Percentiles rank a stretch among this genome's conserved stretches.
These are phyloP conservation scores for Salix suchowensis DNA, from an alignment of 345 rosid genomes.

Conservation along the genomic window DNA sequence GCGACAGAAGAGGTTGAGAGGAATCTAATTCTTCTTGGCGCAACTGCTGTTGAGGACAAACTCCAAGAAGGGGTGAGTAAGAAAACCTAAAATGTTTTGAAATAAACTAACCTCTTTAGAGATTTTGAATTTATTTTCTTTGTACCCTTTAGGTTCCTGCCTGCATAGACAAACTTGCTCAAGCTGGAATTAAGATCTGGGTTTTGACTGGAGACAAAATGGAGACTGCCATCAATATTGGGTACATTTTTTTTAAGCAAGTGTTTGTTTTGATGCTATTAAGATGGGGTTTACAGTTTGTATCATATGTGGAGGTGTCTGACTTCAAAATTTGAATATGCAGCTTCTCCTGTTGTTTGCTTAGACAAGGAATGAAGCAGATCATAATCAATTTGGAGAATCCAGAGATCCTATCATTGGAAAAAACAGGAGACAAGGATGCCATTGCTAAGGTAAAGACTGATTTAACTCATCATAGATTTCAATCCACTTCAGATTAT, in stretches of 20 bases:
- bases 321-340: constrained; percentile 24
- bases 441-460: constrained; percentile 54
- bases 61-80: constrained; percentile 87
- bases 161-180: constrained; percentile 95
- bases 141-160: constrained; percentile 64
- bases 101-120: not conserved
- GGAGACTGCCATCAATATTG: constrained; percentile 98
- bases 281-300: not conserved
- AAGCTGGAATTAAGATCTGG: constrained; percentile 97
- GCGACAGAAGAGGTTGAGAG: constrained; percentile 63
- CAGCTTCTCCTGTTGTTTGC: constrained; percentile 92
- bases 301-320: constrained; percentile 5
- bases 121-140: constrained; percentile 10
- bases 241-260: constrained; percentile 38
- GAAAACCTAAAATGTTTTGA: constrained; percentile 11
- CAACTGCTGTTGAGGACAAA: constrained; percentile 96
- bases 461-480: not conserved
- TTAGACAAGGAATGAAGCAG: constrained; percentile 96
- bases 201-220: constrained; percentile 96
- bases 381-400: constrained; percentile 67
- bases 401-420: constrained; percentile 62
- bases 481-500: not conserved
- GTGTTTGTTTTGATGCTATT: not conserved
- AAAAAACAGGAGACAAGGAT: constrained; percentile 61
- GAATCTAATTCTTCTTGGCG: constrained; percentile 80